Percentiles rank a stretch among this genome's conserved stretches.
These are phyloP conservation scores for Didymella sp. DNA, from an alignment of 2,329 filamentous ascomycete species.

Conservation along the genomic window DNA sequence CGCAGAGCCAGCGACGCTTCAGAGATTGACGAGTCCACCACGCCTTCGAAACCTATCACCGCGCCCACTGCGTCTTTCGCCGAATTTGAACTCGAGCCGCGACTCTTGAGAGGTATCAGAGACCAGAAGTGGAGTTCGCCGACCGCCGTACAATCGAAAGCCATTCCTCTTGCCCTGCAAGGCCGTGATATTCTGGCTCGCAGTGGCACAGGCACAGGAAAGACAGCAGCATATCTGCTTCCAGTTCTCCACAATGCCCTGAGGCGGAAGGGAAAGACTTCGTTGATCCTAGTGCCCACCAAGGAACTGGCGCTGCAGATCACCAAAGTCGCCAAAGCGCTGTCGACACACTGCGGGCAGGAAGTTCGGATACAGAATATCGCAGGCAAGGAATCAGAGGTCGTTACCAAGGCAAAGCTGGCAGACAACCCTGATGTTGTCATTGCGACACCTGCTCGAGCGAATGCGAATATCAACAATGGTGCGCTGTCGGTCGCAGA, in stretches of 20 bases:
- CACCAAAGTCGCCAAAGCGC: constrained; percentile 75
- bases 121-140: constrained; percentile 84
- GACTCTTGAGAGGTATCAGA: constrained; percentile 84
- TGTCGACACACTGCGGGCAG: constrained; percentile 84
- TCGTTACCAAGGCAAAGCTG: constrained; percentile 85
- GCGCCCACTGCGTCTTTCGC: constrained; percentile 66
- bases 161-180: constrained; percentile 85
- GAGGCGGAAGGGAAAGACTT: constrained; percentile 75
- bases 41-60: constrained; percentile 21
- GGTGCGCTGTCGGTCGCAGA: constrained; percentile 73
- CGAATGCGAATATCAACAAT: constrained; percentile 76
- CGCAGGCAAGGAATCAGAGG: constrained; percentile 87
- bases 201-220: constrained; percentile 93
- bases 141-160: constrained; percentile 85
- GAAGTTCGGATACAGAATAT: constrained; percentile 84
- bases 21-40: constrained; percentile 27
- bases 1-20: constrained; percentile 35
- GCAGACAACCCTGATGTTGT: constrained; percentile 87
- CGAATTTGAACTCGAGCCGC: constrained; percentile 79
- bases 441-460: constrained; percentile 87
- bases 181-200: constrained; percentile 91
- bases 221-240: constrained; percentile 94
- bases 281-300: constrained; percentile 92
- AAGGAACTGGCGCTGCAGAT: constrained; percentile 94
- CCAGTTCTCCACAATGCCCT: constrained; percentile 87